These are phyloP conservation scores for Gigaspora rosea DNA, from an alignment of 192 early-diverging fungal genomes.

Conservation along the genomic window DNA sequence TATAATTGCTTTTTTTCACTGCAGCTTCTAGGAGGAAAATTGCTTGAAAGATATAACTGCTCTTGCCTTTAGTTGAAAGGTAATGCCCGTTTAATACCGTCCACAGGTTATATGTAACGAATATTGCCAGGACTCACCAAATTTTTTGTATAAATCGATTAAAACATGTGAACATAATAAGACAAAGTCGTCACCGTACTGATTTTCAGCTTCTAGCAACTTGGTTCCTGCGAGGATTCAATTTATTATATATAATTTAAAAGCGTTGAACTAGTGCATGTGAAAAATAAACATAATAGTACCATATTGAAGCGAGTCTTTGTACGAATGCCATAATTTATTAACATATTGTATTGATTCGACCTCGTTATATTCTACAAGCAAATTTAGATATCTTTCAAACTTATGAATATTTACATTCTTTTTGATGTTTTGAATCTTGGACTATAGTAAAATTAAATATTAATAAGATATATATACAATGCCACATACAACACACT, in stretches of 20 bases:
- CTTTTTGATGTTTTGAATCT: conserved; percentile 42
- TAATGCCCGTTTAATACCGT: no score
- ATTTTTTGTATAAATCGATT: conserved; percentile 54
- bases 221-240: conserved; percentile 42
- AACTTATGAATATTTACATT: conserved; percentile 43
- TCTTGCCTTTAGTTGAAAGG: conserved; percentile 20
- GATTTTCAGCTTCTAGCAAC: conserved; percentile 70
- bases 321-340: conserved; percentile 45
- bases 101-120: not conserved
- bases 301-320: conserved; percentile 51
- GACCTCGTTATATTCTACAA: not conserved
- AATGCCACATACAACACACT: conserved; percentile 19
- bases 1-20: conserved; percentile 71
- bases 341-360: conserved; percentile 36
- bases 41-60: conserved; percentile 48
- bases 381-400: conserved; percentile 38
- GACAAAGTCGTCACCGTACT: conserved; percentile 79
- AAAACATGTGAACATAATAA: conserved; percentile 63
- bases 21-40: conserved; percentile 75
- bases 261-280: not conserved
- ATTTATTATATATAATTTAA: not conserved
- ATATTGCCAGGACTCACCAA: conserved; percentile 30
- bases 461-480: not conserved
- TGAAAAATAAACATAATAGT: conserved; percentile 8
- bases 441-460: conserved; percentile 21